Conservation (phyloP, 768 basidiomycete genomes). For the Boletus rubescentipes region DNA sequence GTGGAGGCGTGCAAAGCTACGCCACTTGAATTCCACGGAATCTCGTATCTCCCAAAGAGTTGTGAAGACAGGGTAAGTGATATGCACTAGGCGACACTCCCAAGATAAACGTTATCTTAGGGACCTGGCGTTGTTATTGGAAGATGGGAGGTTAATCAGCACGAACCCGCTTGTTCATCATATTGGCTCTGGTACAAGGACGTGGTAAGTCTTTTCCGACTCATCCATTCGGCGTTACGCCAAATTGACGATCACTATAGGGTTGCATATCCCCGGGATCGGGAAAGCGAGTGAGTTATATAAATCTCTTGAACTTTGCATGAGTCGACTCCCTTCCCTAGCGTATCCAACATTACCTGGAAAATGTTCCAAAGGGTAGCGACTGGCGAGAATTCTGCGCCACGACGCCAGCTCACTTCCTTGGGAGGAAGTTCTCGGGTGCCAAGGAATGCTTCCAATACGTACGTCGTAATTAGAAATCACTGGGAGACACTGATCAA, state of each 20-base stretch:
- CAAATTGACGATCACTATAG: conserved; percentile 2
- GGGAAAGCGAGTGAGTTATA: conserved; percentile 22
- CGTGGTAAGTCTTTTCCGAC: conserved; percentile 17
- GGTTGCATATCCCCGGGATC: conserved; percentile 26
- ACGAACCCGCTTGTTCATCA: conserved; percentile 30
- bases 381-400: conserved; percentile 35
- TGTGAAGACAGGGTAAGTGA: conserved; percentile 22
- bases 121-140: conserved; percentile 23
- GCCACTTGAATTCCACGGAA: conserved; percentile 24
- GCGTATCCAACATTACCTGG: conserved; percentile 31
- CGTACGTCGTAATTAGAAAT: too few relatives aligned
- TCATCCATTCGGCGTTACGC: neutral
- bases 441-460: conserved; percentile 23
- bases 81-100: neutral
- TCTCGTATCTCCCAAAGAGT: conserved; percentile 15
- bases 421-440: conserved; percentile 23
- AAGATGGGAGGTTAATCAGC: conserved; percentile 24
- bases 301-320: neutral
- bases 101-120: conserved; percentile 6
- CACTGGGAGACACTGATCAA: too few relatives aligned
- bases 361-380: conserved; percentile 27
- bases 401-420: conserved; percentile 30
- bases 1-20: conserved; percentile 29
- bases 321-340: neutral
- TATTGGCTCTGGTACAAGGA: conserved; percentile 31